phyloP scores from a whole-genome alignment of 2,329 filamentous ascomycete genomes.

The Fusarium udum region DNA sequence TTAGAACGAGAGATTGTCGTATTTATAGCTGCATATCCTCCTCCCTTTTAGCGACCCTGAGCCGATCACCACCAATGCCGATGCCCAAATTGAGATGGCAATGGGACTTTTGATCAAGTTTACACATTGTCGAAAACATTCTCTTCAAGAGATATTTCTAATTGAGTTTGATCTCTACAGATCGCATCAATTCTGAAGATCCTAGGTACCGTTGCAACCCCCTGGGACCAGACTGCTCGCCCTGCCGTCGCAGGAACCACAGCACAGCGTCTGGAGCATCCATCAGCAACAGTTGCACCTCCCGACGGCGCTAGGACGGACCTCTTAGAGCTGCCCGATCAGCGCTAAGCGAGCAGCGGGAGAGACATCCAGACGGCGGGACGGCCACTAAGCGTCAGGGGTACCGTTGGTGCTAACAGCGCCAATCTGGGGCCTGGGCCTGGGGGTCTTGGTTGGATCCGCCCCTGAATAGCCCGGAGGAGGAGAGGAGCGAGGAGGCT shows the following conservation, averaged over 20 bases:
- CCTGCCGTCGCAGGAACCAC: slow-evolving; percentile 15
- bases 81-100: slow-evolving; percentile 4
- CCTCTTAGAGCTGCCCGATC: slow-evolving; percentile 41
- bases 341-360: slow-evolving; percentile 43
- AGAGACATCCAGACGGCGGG: slow-evolving; percentile 38
- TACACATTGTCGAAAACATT: not conserved
- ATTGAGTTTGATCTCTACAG: not conserved
- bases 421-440: slow-evolving; percentile 47
- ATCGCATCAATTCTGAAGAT: slow-evolving; percentile 2
- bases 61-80: slow-evolving; percentile 25
- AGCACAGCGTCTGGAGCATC: not conserved
- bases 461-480: slow-evolving; percentile 38
- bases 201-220: not conserved
- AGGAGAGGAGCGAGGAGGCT: slow-evolving; percentile 31
- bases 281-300: slow-evolving; percentile 26
- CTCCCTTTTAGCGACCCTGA: slow-evolving; percentile 21
- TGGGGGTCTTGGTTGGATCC: slow-evolving; percentile 41
- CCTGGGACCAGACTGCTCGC: not conserved
- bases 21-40: slow-evolving; percentile 28
- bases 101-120: slow-evolving; percentile 5
- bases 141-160: not conserved
- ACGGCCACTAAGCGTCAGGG: slow-evolving; percentile 42
- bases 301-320: slow-evolving; percentile 35
- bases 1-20: slow-evolving; percentile 19
- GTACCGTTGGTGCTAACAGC: slow-evolving; percentile 40